Conservation (phyloP, 495 filamentous ascomycete genomes). For the Hypoxylon crocopeplum region DNA sequence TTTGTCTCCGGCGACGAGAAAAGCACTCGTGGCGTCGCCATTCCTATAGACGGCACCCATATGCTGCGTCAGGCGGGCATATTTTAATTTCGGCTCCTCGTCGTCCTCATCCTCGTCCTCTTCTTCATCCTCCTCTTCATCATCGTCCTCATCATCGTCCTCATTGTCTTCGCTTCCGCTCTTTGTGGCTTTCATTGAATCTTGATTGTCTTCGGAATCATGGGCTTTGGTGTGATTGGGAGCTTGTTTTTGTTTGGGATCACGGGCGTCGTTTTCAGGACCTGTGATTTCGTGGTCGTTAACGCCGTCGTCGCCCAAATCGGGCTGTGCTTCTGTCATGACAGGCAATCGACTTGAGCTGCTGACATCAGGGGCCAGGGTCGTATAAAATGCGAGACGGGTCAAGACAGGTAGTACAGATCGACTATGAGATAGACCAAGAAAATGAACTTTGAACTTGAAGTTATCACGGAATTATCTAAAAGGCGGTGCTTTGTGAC, state of each 20-base stretch:
- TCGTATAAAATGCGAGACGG: no score
- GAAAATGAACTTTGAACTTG: conserved; percentile 1
- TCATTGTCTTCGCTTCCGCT: conserved; percentile 17
- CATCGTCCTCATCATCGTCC: conserved; percentile 11
- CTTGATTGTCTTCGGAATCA: background rate
- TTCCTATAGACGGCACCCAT: conserved; percentile 85
- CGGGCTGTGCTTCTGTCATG: conserved; percentile 56
- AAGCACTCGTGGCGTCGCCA: conserved; percentile 91
- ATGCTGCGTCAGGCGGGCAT: conserved; percentile 80
- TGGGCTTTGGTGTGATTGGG: background rate
- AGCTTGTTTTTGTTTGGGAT: conserved; percentile 5
- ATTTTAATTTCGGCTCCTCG: conserved; percentile 81
- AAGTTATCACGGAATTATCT: background rate
- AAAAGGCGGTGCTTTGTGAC: no score
- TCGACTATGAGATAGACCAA: background rate
- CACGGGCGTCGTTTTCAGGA: conserved; percentile 3
- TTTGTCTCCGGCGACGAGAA: conserved; percentile 90
- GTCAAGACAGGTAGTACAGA: background rate
- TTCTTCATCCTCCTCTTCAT: conserved; percentile 22
- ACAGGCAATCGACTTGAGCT: conserved; percentile 24
- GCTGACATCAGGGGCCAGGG: conserved; percentile 23
- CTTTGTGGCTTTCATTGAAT: background rate
- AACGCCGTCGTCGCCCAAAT: conserved; percentile 41
- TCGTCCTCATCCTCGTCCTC: conserved; percentile 49
- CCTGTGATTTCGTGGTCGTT: conserved; percentile 16